Percentiles rank a stretch among this genome's conserved stretches.
Conservation (phyloP, 441 rosid species). For the Pelargonium fulgidum region DNA sequence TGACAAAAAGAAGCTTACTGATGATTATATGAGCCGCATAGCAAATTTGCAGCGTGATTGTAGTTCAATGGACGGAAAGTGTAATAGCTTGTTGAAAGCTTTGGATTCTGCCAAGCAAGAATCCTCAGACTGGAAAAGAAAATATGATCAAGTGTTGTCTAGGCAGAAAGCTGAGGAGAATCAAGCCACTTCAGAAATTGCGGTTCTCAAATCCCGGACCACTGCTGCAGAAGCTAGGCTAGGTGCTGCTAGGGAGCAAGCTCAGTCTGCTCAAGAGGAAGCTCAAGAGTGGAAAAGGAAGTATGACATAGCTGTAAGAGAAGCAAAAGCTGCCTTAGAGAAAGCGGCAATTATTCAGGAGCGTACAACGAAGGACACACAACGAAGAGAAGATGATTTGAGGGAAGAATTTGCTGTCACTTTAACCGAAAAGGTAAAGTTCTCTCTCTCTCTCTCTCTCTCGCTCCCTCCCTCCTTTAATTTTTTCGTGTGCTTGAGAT, state of each 20-base stretch:
- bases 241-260: conserved; percentile 91
- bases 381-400: conserved; percentile 76
- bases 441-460: conserved; percentile 10
- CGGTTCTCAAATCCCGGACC: conserved; percentile 66
- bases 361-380: conserved; percentile 71
- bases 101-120: conserved; percentile 76
- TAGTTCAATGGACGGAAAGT: conserved; percentile 72
- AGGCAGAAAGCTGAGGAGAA: conserved; percentile 81
- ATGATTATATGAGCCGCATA: conserved; percentile 72
- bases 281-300: conserved; percentile 93
- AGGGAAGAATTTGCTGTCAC: conserved; percentile 62
- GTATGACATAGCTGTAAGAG: conserved; percentile 80
- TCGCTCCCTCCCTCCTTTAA: neutral
- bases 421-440: conserved; percentile 61
- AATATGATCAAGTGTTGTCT: conserved; percentile 55
- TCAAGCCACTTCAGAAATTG: conserved; percentile 66
- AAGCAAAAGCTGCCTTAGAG: conserved; percentile 86
- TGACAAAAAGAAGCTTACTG: conserved; percentile 85
- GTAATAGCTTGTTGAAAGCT: conserved; percentile 62
- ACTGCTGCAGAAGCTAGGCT: conserved; percentile 94
- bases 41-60: conserved; percentile 68
- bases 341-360: conserved; percentile 88
- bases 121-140: conserved; percentile 65
- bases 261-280: conserved; percentile 81
- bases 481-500: neutral